phyloP scores from a whole-genome alignment of 768 basidiomycete species.

The Boletus insuetus region DNA sequence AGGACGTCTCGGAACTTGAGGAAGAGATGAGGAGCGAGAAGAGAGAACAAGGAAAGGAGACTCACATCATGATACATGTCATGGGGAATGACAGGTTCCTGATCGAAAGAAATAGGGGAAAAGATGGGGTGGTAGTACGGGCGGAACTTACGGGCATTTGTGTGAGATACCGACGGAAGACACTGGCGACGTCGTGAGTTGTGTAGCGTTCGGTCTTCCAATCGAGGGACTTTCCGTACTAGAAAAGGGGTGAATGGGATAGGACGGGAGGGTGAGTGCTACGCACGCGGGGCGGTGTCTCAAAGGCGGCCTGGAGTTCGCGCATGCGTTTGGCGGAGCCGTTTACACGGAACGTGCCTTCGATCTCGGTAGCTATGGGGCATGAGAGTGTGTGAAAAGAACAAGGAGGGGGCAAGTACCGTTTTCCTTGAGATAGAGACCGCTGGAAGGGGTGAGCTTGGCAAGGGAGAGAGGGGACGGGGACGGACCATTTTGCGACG shows the following conservation, averaged over 20 bases:
- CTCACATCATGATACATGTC: conserved; percentile 85
- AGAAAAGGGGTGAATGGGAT: conserved; percentile 9
- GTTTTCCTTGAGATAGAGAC: conserved; percentile 91
- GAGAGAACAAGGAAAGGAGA: conserved; percentile 14
- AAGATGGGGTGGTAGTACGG: neutral
- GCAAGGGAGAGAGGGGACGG: neutral
- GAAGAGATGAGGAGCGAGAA: conserved; percentile 7
- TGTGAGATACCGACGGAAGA: conserved; percentile 93
- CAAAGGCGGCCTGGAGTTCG: conserved; percentile 89
- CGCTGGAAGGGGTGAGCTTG: conserved; percentile 45
- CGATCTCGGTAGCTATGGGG: conserved; percentile 75
- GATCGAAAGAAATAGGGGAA: conserved; percentile 11
- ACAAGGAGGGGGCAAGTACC: conserved; percentile 42
- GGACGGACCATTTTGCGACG: conserved; percentile 89
- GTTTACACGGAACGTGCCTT: conserved; percentile 92
- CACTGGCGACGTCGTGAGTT: conserved; percentile 96
- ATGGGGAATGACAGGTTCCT: conserved; percentile 96
- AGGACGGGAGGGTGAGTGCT: neutral
- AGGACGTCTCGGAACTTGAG: conserved; percentile 75
- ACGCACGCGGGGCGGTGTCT: conserved; percentile 79
- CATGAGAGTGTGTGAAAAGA: neutral
- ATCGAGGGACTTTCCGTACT: conserved; percentile 94
- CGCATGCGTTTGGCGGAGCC: conserved; percentile 97
- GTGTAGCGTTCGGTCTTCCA: conserved; percentile 86
- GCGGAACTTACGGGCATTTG: conserved; percentile 83